Percentiles rank a stretch among this genome's conserved stretches.
Evolutionary conservation across 1,139 yeast genomes (phyloP).

Genomic region (Magnusiomyces ingens): DNA sequence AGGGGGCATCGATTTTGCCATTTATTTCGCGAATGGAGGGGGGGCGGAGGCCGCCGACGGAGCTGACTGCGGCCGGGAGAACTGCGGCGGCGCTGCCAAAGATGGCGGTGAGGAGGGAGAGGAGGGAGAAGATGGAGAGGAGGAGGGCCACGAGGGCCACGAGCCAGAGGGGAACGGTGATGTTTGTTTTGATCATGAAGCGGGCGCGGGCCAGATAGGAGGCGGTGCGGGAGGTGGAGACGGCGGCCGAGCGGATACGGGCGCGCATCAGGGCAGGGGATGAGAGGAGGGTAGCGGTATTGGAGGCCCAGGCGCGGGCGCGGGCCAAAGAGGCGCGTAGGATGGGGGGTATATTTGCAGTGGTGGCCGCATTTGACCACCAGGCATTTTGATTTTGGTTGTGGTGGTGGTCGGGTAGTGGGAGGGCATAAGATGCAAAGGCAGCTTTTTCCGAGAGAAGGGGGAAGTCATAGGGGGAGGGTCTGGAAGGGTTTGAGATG

Average conservation of each 20-base stretch:
- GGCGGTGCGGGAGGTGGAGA: not conserved
- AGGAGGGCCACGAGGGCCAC: conserved; percentile 5
- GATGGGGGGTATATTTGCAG: not conserved
- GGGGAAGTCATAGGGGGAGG: not conserved
- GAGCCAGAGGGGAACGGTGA: conserved; percentile 14
- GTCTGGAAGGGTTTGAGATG: too few species aligned
- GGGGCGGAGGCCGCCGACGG: conserved; percentile 5
- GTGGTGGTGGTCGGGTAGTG: not conserved
- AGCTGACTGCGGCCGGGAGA: conserved; percentile 3
- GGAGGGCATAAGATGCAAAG: not conserved
- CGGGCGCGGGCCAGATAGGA: conserved; percentile 4
- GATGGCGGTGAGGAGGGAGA: not conserved
- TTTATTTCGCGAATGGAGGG: conserved; percentile 14
- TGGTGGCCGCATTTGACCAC: not conserved
- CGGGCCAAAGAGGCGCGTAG: not conserved
- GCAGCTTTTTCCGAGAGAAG: not conserved
- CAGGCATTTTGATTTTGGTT: too few species aligned
- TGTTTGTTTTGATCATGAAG: conserved; percentile 11
- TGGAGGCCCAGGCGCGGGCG: not conserved
- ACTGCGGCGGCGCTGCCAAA: conserved; percentile 1
- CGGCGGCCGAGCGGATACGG: not conserved
- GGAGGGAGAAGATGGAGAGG: not conserved
- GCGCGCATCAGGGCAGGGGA: not conserved
- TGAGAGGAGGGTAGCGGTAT: not conserved
- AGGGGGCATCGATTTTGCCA: conserved; percentile 13